Evolutionary conservation across 1,139 yeast species (phyloP).

Genomic region (Oligophagozyma castellii): DNA sequence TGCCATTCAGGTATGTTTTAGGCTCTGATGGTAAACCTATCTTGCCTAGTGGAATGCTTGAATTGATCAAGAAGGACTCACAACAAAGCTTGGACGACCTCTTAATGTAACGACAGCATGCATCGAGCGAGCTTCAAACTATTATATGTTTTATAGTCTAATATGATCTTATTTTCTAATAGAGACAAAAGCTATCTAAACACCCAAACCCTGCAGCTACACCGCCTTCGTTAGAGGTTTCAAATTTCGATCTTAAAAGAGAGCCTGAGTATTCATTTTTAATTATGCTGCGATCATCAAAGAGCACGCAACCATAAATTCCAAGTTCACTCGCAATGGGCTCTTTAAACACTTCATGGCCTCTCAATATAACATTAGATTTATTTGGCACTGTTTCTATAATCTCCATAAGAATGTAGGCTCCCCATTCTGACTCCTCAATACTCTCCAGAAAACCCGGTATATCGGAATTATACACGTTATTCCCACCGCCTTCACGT

Average conservation of each 20-base stretch:
- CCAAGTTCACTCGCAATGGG: conserved; percentile 83
- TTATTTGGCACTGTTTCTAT: conserved; percentile 56
- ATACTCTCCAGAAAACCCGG: conserved; percentile 52
- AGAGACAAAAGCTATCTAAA: conserved; percentile 53
- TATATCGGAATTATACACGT: conserved; percentile 72
- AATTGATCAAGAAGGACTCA: conserved; percentile 71
- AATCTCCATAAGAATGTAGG: conserved; percentile 86
- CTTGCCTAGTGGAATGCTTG: conserved; percentile 83
- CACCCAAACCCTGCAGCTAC: conserved; percentile 99
- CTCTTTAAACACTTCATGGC: conserved; percentile 47
- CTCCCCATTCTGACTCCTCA: conserved; percentile 72
- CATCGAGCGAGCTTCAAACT: conserved; percentile 1
- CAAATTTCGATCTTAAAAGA: conserved; percentile 76
- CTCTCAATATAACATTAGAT: conserved; percentile 57
- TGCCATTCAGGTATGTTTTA: conserved; percentile 89
- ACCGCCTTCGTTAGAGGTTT: conserved; percentile 88
- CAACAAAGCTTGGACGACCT: conserved; percentile 54
- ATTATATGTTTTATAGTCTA: conserved; percentile 1
- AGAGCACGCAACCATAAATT: conserved; percentile 69
- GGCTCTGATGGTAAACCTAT: conserved; percentile 49
- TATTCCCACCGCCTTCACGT: conserved; percentile 94
- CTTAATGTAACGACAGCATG: no score
- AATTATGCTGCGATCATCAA: conserved; percentile 47
- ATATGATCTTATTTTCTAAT: conserved; percentile 7
- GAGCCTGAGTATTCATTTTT: conserved; percentile 67